A percentile compares a stretch with the other conserved stretches of the same genome.
phyloP scores from a whole-genome alignment of 1,139 yeast genomes.

The Hyphopichia pseudoburtonii region DNA sequence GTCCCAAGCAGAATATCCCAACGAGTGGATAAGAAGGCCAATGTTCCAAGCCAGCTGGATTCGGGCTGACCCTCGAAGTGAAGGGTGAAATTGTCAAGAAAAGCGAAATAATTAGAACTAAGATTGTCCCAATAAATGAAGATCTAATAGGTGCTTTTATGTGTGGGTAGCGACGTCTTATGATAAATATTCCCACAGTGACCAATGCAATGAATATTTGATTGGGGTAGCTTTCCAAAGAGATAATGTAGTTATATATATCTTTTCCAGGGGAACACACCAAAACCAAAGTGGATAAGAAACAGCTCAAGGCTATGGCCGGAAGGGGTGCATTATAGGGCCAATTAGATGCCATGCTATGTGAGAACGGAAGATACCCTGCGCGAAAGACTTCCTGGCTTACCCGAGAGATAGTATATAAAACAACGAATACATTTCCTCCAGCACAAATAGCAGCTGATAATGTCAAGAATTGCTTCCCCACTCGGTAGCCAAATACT shows the following conservation, averaged over 20 bases:
- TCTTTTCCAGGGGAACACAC: slow-evolving; percentile 74
- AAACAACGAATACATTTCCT: slow-evolving; percentile 62
- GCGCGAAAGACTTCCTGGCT: slow-evolving; percentile 66
- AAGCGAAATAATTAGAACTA: slow-evolving; percentile 38
- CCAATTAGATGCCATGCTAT: slow-evolving; percentile 53
- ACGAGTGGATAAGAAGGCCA: slow-evolving; percentile 56
- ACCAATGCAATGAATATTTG: slow-evolving; percentile 50
- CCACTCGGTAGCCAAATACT: slow-evolving; percentile 52
- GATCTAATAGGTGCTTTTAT: slow-evolving; percentile 51
- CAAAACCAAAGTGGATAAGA: slow-evolving; percentile 41
- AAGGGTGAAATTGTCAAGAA: slow-evolving; percentile 52
- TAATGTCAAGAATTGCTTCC: slow-evolving; percentile 53
- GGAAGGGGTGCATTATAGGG: slow-evolving; percentile 59
- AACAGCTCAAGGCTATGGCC: slow-evolving; percentile 39
- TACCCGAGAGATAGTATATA: slow-evolving; percentile 59
- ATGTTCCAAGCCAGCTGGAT: slow-evolving; percentile 40
- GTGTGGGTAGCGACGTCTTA: slow-evolving; percentile 47
- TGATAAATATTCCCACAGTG: slow-evolving; percentile 53
- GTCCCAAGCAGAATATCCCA: slow-evolving; percentile 31
- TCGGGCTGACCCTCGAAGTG: slow-evolving; percentile 35
- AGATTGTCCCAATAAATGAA: slow-evolving; percentile 41
- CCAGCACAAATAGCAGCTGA: slow-evolving; percentile 61
- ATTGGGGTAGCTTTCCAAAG: slow-evolving; percentile 71
- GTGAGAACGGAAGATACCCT: slow-evolving; percentile 58
- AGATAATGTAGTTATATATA: slow-evolving; percentile 72